Conservation (phyloP, 176 grass and related monocot genomes). For the Musa acuminata region DNA sequence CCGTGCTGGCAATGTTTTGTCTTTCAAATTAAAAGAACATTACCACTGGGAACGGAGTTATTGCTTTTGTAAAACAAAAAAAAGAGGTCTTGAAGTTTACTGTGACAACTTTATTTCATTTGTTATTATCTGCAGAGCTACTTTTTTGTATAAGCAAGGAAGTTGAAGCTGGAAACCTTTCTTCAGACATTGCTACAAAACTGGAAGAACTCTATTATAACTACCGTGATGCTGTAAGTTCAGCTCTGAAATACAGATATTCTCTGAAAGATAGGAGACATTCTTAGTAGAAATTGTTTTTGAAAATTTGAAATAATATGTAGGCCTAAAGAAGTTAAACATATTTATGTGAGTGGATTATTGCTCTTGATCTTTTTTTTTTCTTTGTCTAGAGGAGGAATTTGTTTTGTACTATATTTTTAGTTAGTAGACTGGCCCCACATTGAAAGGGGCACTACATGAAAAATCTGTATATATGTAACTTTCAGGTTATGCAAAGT, state of each 20-base stretch:
- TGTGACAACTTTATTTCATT: not conserved
- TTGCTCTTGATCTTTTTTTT: too few relatives aligned
- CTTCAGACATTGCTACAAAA: constrained; percentile 45
- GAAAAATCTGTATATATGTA: not conserved
- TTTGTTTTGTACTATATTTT: not conserved
- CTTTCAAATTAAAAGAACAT: too few relatives aligned
- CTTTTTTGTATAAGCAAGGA: constrained; percentile 54
- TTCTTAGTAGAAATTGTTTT: too few relatives aligned
- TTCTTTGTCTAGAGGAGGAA: too few relatives aligned
- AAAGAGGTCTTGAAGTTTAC: not conserved
- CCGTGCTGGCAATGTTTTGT: too few relatives aligned
- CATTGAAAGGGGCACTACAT: not conserved
- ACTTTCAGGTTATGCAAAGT: constrained; percentile 58
- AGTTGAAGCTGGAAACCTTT: constrained; percentile 53
- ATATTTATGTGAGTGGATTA: too few relatives aligned
- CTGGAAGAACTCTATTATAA: constrained; percentile 74
- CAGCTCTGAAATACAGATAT: not conserved
- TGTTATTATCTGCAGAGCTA: constrained; percentile 40
- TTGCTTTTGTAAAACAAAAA: too few relatives aligned
- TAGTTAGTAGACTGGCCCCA: not conserved
- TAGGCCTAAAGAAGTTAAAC: too few relatives aligned
- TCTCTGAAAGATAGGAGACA: too few relatives aligned
- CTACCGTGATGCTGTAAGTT: constrained; percentile 67
- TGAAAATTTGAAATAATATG: too few relatives aligned
- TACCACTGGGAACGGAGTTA: too few relatives aligned